Base-by-base conservation (phyloP, 148 eudicot species). In the Heliamphora exappendiculata region DNA sequence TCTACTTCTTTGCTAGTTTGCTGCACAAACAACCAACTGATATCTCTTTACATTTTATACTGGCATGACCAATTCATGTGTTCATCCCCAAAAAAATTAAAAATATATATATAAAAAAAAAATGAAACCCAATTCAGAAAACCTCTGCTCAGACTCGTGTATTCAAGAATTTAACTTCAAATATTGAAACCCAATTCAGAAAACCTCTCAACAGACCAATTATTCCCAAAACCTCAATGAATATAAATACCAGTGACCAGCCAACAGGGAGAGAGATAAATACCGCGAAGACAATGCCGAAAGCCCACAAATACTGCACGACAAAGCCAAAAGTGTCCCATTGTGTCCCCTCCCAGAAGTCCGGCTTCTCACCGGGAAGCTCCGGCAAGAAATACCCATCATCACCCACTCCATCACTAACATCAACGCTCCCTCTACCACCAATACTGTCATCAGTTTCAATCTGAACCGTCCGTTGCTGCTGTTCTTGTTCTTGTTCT, bases 241-340 rank as follows among this genome's bases (percentile, higher is more conserved):
- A 67, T 16, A 16, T 1, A 64, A 70, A 72, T 33, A 60, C 7
- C 19, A 33, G 36, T 17, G 20, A 37, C 60, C 19, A 62, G 37
- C 34, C 2, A 34, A 39, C n/a, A n/a, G 34, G 71, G 64, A 53
- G 1, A 41, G 45, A 14, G 31, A 22, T 31, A 22, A 12, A 62
- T 87, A 95, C 99, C 87, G 96, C 91, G 34, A 95, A 95, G 78
- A 77, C 74, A 65, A 95, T 64, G 49, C 99, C 99, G 36, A 95
- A 92, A 85, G 99, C 99, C 99, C 99, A 95, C 90, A 95, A 50
- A 73, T 95, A 95, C 84, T 95, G 93, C 28, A 92, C 80, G 74
- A 95, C 83, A 84, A 95, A 91, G 0, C 99, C 99, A 45, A 95
- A 67, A 47, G 45, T 85, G 71, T 95, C 99, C 96, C 91, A 89